Evolutionary conservation across 257 asterid species (phyloP).

Genomic region (Solanum chilense): DNA sequence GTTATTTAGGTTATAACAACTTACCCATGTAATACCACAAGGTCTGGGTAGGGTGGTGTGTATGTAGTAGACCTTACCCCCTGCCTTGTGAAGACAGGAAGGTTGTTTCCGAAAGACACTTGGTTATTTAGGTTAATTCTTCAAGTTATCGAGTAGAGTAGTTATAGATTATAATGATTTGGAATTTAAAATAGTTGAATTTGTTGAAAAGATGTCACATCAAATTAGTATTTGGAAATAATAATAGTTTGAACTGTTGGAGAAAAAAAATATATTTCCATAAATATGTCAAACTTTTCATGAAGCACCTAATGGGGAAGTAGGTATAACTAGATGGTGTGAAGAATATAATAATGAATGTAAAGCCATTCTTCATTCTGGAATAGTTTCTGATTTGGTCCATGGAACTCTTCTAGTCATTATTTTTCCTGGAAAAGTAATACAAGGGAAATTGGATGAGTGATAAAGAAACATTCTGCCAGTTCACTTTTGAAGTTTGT

Average conservation of each 20-base stretch:
- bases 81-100: not conserved
- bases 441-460: not conserved
- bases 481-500: not conserved
- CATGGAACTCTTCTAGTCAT: not conserved
- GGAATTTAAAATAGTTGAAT: not conserved
- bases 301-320: not conserved
- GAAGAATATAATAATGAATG: not conserved
- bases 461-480: not conserved
- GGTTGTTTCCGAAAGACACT: not conserved
- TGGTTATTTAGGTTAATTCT: not conserved
- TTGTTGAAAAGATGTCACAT: not conserved
- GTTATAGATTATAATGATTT: not conserved
- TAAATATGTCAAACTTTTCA: not conserved
- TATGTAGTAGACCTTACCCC: not conserved
- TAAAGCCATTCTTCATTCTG: not conserved
- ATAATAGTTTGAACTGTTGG: not conserved
- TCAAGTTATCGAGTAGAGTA: not conserved
- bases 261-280: not conserved
- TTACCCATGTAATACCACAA: not conserved
- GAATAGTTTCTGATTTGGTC: not conserved
- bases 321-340: not conserved
- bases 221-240: not conserved
- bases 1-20: not conserved
- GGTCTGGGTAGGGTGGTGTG: not conserved
- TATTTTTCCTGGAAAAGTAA: not conserved